Percentiles rank a stretch among this genome's conserved stretches.
Conservation (phyloP, 495 filamentous ascomycete species). For the Bacidia gigantensis region DNA sequence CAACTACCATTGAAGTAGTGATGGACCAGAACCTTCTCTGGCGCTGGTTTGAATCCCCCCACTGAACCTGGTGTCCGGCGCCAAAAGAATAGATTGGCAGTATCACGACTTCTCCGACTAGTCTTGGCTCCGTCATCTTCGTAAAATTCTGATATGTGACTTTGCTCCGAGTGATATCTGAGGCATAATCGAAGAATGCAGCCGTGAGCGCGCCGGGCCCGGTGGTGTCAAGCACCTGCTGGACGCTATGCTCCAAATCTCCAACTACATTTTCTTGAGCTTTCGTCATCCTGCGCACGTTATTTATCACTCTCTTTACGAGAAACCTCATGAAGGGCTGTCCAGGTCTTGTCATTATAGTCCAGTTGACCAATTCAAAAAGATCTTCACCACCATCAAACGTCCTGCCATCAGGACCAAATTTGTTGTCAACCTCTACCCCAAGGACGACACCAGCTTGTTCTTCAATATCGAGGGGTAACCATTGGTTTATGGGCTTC, state of each 20-base stretch:
- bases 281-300: constrained; percentile 14
- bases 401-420: constrained; percentile 6
- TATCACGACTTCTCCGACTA: constrained; percentile 21
- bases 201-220: constrained; percentile 15
- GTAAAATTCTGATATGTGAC: constrained; percentile 17
- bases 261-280: background rate
- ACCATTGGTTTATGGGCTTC: constrained; percentile 33
- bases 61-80: constrained; percentile 13
- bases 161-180: background rate
- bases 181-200: constrained; percentile 13
- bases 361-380: constrained; percentile 30
- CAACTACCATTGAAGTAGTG: constrained; percentile 25
- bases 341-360: constrained; percentile 28
- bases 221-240: constrained; percentile 18
- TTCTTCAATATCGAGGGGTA: constrained; percentile 34
- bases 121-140: constrained; percentile 12
- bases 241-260: constrained; percentile 11
- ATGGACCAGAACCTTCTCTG: constrained; percentile 19
- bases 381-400: constrained; percentile 13
- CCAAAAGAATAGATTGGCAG: constrained; percentile 22
- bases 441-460: constrained; percentile 20
- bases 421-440: constrained; percentile 25
- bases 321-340: constrained; percentile 21
- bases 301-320: constrained; percentile 15
- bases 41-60: constrained; percentile 13